A percentile compares a stretch with the other conserved stretches of the same genome.
Evolutionary conservation across 208 protist species (phyloP).

Genomic region (Herpetomonas muscarum): DNA sequence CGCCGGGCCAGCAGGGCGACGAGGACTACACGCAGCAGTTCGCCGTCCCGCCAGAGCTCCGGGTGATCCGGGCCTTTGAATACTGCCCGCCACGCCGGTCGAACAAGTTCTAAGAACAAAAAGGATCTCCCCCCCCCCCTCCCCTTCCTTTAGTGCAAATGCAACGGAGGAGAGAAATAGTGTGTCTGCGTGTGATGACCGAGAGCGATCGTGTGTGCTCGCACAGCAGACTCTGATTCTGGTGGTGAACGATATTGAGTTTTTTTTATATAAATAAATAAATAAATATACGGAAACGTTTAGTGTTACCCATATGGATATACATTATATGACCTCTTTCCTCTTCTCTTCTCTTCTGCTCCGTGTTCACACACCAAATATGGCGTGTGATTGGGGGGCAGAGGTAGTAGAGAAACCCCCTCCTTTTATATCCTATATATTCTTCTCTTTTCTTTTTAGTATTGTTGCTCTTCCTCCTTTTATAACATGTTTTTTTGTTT

Average conservation of each 20-base stretch:
- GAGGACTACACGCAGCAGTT: constrained; percentile 34
- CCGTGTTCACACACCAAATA: not conserved
- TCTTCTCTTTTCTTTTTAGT: constrained; percentile 1
- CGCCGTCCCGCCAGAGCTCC: constrained; percentile 27
- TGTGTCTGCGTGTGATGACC: not conserved
- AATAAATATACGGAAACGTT: constrained; percentile 4
- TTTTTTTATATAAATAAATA: constrained; percentile 8
- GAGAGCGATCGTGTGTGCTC: not conserved
- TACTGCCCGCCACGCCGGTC: constrained; percentile 40
- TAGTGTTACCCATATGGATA: constrained; percentile 5
- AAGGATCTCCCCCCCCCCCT: not conserved
- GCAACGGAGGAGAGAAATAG: not conserved
- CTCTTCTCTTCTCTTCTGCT: not conserved
- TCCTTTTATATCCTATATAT: not conserved
- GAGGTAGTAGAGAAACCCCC: too few relatives aligned
- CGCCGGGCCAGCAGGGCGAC: constrained; percentile 9
- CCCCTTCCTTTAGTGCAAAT: not conserved
- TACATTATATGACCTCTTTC: not conserved
- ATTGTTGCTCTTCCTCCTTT: not conserved
- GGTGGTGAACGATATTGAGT: not conserved
- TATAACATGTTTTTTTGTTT: not conserved
- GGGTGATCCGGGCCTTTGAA: constrained; percentile 55
- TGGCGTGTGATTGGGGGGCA: too few relatives aligned
- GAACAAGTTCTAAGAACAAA: constrained; percentile 7
- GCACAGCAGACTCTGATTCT: not conserved